Evolutionary conservation across 2,329 filamentous ascomycete genomes (phyloP).

Genomic region (Niveomyces coronatus): DNA sequence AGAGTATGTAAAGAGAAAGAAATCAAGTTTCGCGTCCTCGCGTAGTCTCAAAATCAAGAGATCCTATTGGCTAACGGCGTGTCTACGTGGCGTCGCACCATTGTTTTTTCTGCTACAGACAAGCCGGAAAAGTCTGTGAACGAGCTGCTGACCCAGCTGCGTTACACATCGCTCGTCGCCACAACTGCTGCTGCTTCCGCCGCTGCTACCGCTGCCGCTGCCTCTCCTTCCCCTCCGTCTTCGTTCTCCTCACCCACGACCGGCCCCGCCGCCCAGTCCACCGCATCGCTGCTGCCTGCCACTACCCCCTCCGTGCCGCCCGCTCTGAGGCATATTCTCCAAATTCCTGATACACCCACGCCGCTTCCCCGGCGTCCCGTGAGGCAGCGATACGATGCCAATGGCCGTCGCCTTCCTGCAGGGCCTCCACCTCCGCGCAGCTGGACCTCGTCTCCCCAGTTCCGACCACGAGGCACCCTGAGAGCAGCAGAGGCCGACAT

Average conservation of each 20-base stretch:
- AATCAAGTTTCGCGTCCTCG: conserved; percentile 7
- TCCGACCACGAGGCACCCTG: conserved; percentile 3
- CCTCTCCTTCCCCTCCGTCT: conserved; percentile 40
- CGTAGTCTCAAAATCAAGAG: background rate
- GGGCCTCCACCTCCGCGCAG: conserved; percentile 50
- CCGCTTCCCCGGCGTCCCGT: conserved; percentile 37
- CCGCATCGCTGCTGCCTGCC: conserved; percentile 16
- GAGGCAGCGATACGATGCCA: conserved; percentile 31
- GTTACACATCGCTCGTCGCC: conserved; percentile 30
- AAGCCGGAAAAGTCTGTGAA: conserved; percentile 39
- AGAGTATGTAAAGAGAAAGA: background rate
- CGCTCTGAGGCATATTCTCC: conserved; percentile 46
- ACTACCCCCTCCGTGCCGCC: conserved; percentile 47
- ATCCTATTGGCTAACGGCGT: conserved; percentile 13
- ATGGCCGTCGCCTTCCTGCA: conserved; percentile 42
- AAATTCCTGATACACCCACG: conserved; percentile 46
- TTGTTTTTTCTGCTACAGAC: conserved; percentile 19
- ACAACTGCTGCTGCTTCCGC: conserved; percentile 17
- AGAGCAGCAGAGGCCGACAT: background rate
- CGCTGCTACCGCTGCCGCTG: conserved; percentile 15
- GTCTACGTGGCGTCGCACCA: conserved; percentile 5
- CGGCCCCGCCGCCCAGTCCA: conserved; percentile 29
- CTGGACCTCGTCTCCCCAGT: conserved; percentile 31
- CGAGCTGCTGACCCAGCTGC: conserved; percentile 47
- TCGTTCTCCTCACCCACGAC: conserved; percentile 46